Base-by-base conservation (phyloP, 2,329 filamentous ascomycete genomes). In the Arthrobotrys pseudoclavata region DNA sequence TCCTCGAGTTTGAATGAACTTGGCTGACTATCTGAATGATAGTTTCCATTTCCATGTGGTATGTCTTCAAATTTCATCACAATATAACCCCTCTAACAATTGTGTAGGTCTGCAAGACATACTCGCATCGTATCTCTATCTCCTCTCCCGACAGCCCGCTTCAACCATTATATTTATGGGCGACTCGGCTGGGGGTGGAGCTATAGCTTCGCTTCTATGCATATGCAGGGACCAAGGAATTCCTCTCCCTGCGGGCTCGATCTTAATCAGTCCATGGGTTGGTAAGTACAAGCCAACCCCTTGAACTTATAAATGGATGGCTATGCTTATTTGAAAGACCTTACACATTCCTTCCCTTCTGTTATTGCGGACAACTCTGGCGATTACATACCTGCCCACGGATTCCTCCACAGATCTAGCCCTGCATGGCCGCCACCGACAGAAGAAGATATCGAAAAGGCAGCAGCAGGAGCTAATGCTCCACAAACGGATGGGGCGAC, bases 331-430 rank as follows among this genome's bases (percentile, higher is more conserved):
- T 55, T 20, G 2, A 45, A 50, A 76, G 96, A 99, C 83, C 85
- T 98, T 66, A 97, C 93, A 0, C 95, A 98, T 83, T 97, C 94
- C 0, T 98, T 98, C 79, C 96, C 96, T 0, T 97, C 94, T 80
- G 88, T 97, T n/a, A 88, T 89, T 1, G 88, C 86, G 4, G 81
- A 81, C 22, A 81, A 80, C 62, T 79, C 68, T 20, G 77, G 79
- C 62, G 96, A 99, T 83, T 98, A 97, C 81, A 95, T 99, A 37
- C 96, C 96, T 3, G 85, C 90, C 0, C 87, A 91, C 80, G 96
- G 96, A 0, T 98, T 99, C 81, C 90, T 96, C 79, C 94, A 98
- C 81, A 93, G 91, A 81, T 96, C 95, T 0, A 97, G 93, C 0
- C 86, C 88, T 68, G 90, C 92, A n/a, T 99, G 96, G 96, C 96